A percentile compares a stretch with the other conserved stretches of the same genome.
Conservation (phyloP, 2,329 filamentous ascomycete species). For the Alternaria incomplexa region DNA sequence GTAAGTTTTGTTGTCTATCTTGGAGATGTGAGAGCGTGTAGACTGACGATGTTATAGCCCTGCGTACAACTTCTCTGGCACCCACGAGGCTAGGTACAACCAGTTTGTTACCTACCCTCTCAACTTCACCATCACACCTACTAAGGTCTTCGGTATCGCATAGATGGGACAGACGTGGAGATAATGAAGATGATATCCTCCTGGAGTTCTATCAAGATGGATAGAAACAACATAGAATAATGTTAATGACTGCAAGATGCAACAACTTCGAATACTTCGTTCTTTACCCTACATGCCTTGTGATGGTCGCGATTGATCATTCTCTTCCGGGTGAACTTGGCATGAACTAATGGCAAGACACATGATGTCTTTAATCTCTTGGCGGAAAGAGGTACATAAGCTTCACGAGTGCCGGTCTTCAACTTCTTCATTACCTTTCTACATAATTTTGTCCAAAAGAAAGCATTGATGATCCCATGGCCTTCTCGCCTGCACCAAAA, state of each 20-base stretch:
- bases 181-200: neutral
- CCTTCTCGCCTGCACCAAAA: neutral
- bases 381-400: neutral
- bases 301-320: neutral
- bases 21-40: no score
- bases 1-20: neutral
- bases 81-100: slow-evolving; percentile 22
- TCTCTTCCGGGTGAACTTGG: neutral
- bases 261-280: neutral
- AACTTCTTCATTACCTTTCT: neutral
- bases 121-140: slow-evolving; percentile 21
- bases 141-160: slow-evolving; percentile 7
- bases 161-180: neutral
- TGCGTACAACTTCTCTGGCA: slow-evolving; percentile 25
- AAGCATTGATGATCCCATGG: no score
- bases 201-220: fast-evolving
- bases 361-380: neutral
- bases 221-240: neutral
- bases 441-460: no score
- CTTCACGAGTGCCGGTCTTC: neutral
- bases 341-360: neutral
- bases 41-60: slow-evolving; percentile 4
- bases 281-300: neutral
- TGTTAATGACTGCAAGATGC: neutral
- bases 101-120: slow-evolving; percentile 15